Evolutionary conservation across 768 basidiomycete genomes (phyloP), one percentile per base, ranked within the genome.

Genomic region (Russula griseocarnosa): DNA sequence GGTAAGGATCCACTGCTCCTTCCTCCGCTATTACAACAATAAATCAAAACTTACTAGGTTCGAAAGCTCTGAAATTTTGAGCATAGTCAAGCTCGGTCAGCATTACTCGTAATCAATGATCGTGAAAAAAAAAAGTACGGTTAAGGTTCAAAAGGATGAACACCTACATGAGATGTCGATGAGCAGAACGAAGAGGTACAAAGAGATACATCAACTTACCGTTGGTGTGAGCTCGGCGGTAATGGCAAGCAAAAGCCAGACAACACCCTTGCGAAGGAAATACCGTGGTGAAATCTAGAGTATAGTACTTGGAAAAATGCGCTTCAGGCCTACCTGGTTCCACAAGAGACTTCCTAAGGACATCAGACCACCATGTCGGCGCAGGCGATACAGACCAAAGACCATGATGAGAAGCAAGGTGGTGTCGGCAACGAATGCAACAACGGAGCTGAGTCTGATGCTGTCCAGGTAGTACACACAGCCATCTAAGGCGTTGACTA

Each of bases 381-480:
- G 57, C 22, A 47, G 13, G 44, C 46, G 44, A 20, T 34, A 20
- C 46, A 58, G 8, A 14, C 57, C 57, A 22, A 34, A 16, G 32
- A 58, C 46, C 44, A 58, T 58, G 20, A 46, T 34, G 16, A 58
- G n/a, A 18, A 58, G 30, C 24, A 58, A 16, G 6, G 18, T 8
- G 16, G 32, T 22, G 14, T 58, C 57, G 3, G 44, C 13, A 5
- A 36, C 44, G 16, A 58, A 8, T 14, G 20, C 13, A 3, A 47
- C 30, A 5, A 47, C 4, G 3, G 26, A 18, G 30, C 9, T 58
- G 18, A 58, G 55, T 44, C 30, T 44, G 20, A 24, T 44, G 13
- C 40, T 44, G 5, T 44, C 28, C 3, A 24, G 1, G 30, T 34
- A 20, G 44, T 18, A 3, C n/a, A 58, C 57, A 58, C n/a, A 14